A percentile compares a stretch with the other conserved stretches of the same genome.
These are phyloP conservation scores for Fusarium incarnatum DNA, from an alignment of 2,329 filamentous ascomycete species.

Conservation along the genomic window DNA sequence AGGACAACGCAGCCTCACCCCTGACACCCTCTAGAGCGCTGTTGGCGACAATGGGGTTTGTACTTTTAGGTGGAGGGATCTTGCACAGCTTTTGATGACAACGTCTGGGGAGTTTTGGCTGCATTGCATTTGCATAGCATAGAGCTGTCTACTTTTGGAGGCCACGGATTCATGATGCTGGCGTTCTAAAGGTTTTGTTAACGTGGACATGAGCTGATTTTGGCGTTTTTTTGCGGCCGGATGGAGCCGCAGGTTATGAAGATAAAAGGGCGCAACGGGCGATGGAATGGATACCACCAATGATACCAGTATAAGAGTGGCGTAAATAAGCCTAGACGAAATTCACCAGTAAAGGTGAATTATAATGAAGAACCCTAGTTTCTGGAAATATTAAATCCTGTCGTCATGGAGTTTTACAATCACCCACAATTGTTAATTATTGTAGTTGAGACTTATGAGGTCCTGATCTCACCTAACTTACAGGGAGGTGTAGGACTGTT, in stretches of 20 bases:
- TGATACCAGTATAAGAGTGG: slow-evolving; percentile 37
- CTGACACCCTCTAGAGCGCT: slow-evolving; percentile 24
- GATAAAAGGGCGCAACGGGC: slow-evolving; percentile 34
- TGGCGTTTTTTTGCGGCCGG: slow-evolving; percentile 28
- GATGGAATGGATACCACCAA: slow-evolving; percentile 21
- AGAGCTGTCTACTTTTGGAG: slow-evolving; percentile 10
- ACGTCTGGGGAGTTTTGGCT: background rate
- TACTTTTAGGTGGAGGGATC: slow-evolving; percentile 40
- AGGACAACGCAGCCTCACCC: slow-evolving; percentile 33
- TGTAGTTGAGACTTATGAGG: background rate
- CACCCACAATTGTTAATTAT: background rate
- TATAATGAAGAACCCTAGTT: background rate
- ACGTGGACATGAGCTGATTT: slow-evolving; percentile 34
- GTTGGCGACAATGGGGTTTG: slow-evolving; percentile 37
- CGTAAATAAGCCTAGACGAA: slow-evolving; percentile 1
- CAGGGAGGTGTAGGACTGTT: slow-evolving; percentile 12
- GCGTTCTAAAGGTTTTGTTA: slow-evolving; percentile 35
- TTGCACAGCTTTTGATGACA: slow-evolving; percentile 27
- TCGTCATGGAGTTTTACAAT: background rate
- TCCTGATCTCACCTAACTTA: background rate
- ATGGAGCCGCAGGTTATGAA: slow-evolving; percentile 28
- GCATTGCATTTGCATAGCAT: slow-evolving; percentile 19
- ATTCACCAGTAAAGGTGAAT: background rate
- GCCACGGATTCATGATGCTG: slow-evolving; percentile 28
- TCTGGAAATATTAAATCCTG: background rate